Evolutionary conservation across 1,284 basidiomycete genomes (phyloP).

Genomic region (Tilletia caries): DNA sequence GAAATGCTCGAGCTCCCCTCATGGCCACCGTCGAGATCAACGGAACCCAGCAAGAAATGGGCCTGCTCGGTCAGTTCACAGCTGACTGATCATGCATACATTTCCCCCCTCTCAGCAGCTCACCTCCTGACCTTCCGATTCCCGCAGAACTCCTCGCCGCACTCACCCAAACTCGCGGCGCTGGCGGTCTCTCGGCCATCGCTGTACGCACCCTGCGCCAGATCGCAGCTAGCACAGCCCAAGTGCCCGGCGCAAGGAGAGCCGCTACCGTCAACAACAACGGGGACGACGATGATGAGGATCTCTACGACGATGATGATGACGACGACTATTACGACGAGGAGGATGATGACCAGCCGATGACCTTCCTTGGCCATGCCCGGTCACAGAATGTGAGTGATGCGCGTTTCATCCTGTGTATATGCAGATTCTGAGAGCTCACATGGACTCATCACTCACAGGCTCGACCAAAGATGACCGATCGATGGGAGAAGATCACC

Average conservation of each 20-base stretch:
- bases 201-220: neutral
- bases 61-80: neutral
- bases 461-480: constrained; percentile 23
- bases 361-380: no score
- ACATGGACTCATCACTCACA: neutral
- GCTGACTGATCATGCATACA: no score
- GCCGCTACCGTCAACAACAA: neutral
- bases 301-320: neutral
- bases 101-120: no score
- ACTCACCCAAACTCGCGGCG: neutral
- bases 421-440: no score
- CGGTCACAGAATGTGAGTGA: neutral
- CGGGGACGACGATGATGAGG: constrained; percentile 6
- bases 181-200: neutral
- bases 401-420: neutral
- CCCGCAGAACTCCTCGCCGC: neutral
- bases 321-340: constrained; percentile 3
- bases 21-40: neutral
- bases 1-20: no score
- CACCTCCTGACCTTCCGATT: no score
- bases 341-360: constrained; percentile 19
- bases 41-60: constrained; percentile 2
- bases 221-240: neutral
- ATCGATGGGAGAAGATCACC: constrained; percentile 52
- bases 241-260: no score